Percentiles rank a stretch among this genome's conserved stretches.
These are phyloP conservation scores for Leishmania tropica DNA, from an alignment of 208 protist genomes.

Conservation along the genomic window DNA sequence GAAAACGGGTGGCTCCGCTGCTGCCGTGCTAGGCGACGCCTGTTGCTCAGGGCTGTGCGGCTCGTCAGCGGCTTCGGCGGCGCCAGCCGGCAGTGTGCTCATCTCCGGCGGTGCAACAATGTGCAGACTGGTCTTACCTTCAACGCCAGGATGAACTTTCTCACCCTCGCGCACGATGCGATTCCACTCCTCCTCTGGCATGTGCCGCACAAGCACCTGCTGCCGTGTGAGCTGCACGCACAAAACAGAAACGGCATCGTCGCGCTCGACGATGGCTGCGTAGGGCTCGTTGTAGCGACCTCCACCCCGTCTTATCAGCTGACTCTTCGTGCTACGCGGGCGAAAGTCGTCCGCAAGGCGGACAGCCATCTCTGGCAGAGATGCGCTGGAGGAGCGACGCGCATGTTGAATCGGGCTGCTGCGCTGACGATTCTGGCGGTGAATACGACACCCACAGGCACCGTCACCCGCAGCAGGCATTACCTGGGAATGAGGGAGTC, in stretches of 20 bases:
- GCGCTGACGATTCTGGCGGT: not conserved
- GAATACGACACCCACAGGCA: not conserved
- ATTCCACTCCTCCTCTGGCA: constrained; percentile 36
- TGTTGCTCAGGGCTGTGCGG: not conserved
- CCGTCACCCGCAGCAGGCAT: not conserved
- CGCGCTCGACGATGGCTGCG: constrained; percentile 23
- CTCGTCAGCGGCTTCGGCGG: not conserved
- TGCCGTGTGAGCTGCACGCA: constrained; percentile 25
- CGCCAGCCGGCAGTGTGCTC: constrained; percentile 12
- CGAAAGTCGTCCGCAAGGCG: constrained; percentile 19
- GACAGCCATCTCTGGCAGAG: constrained; percentile 1
- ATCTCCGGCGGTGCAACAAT: constrained; percentile 19
- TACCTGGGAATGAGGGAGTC: not conserved
- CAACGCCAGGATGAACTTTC: constrained; percentile 23
- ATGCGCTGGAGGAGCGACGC: constrained; percentile 7
- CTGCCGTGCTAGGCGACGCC: not conserved
- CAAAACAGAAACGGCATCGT: constrained; percentile 24
- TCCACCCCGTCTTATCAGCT: constrained; percentile 8
- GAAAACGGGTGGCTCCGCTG: constrained; percentile 20
- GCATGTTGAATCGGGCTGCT: not conserved
- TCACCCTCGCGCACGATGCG: constrained; percentile 28
- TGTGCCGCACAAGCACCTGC: constrained; percentile 34
- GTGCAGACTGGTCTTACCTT: constrained; percentile 30
- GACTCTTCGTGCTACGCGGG: constrained; percentile 15
- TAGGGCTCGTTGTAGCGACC: constrained; percentile 38